Evolutionary conservation across 495 filamentous ascomycete genomes (phyloP), one percentile per base, ranked within the genome.

Genomic region (Cryomyces antarcticus): DNA sequence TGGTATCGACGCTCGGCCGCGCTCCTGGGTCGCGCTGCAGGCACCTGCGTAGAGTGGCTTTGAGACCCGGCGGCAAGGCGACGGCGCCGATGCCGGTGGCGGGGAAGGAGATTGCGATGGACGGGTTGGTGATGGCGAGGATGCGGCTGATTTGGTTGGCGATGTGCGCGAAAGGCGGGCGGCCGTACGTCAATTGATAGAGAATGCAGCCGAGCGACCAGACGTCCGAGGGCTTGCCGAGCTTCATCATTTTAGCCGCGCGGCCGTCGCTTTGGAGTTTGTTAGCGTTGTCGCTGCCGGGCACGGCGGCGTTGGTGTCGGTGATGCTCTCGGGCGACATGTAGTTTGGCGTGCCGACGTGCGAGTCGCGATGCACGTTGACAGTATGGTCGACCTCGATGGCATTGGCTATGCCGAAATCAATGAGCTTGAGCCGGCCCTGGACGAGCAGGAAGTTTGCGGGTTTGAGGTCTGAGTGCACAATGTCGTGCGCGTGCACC

Each of bases 201-300:
- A 97, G 62, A 43, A 97, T 96, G 54, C 89, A 96, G 6, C 89
- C 89, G 28, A 97, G 61, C 59, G 77, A 86, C 89, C 89, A 97
- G 7, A 97, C 79, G 62, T 97, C 89, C 51, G 78, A 84, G 10
- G 88, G 80, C 50, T 95, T 96, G 13, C 92, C 92, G 12, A 97
- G 68, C 58, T 93, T 93, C 82, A 94, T 89, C 44, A 93, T 62
- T 49, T 87, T 62, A 5, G 28, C 43, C 0, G 30, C 43, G 6
- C 28, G 31, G 9, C 38, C 38, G 9, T 39, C n/a, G 7, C 10
- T 17, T 12, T 9, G 7, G 9, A 36, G 9, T 36, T 36, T 36
- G 12, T 36, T 9, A 2, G 12, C 31, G 28, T 37, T 46, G 13
- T 39, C 68, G 41, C 63, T 66, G 12, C 70, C 51, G 17, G 17